These are phyloP conservation scores for Trichoderma sp. DNA, from an alignment of 2,329 filamentous ascomycete genomes.

Conservation along the genomic window DNA sequence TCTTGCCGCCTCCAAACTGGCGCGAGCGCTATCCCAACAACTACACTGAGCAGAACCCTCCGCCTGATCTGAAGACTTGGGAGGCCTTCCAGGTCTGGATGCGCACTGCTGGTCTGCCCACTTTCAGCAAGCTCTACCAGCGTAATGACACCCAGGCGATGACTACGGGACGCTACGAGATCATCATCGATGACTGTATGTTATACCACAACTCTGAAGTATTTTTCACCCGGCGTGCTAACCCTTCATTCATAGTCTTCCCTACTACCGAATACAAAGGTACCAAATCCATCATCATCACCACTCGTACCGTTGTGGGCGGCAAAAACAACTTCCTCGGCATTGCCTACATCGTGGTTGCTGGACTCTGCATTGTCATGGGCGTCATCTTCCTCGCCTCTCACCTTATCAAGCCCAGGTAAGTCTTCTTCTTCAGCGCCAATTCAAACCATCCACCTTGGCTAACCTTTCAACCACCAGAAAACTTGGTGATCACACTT, in stretches of 20 bases:
- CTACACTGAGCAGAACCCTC: conserved; percentile 67
- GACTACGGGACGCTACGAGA: conserved; percentile 70
- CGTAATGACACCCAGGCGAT: conserved; percentile 76
- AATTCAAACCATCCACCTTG: neutral
- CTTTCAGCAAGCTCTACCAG: conserved; percentile 90
- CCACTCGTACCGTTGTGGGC: conserved; percentile 89
- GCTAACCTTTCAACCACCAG: conserved; percentile 48
- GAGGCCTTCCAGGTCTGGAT: conserved; percentile 98
- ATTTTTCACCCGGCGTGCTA: neutral
- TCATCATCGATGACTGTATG: conserved; percentile 80
- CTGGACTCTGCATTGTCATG: conserved; percentile 87
- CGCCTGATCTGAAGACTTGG: conserved; percentile 73
- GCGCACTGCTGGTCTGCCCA: conserved; percentile 90
- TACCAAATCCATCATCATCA: conserved; percentile 87
- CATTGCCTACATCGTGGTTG: conserved; percentile 93
- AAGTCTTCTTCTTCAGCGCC: conserved; percentile 41
- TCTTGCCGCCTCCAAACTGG: conserved; percentile 90
- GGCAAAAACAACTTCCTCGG: conserved; percentile 95
- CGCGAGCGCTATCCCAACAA: conserved; percentile 66
- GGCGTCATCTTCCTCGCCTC: conserved; percentile 87
- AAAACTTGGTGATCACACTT: conserved; percentile 97
- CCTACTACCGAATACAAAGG: conserved; percentile 77
- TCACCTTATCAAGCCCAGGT: conserved; percentile 90
- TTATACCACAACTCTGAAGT: conserved; percentile 32
- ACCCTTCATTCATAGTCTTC: conserved; percentile 64